These are phyloP conservation scores for Saturnispora silvae DNA, from an alignment of 805 yeast species.

Conservation along the genomic window DNA sequence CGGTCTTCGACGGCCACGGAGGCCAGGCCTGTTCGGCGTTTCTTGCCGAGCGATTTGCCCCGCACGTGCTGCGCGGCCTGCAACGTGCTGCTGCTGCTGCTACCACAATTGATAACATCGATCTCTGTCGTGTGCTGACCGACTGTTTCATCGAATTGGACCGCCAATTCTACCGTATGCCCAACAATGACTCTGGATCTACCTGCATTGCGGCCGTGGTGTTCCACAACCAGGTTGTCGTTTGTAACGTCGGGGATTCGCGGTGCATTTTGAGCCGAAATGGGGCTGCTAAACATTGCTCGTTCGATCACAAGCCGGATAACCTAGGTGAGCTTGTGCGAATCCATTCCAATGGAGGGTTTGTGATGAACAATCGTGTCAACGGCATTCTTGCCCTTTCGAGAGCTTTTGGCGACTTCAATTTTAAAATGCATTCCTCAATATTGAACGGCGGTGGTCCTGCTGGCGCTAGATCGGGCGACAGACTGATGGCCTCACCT, in stretches of 20 bases:
- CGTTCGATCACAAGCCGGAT: slow-evolving; percentile 57
- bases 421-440: slow-evolving; percentile 31
- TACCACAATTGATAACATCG: slow-evolving; percentile 14
- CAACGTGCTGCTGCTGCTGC: neutral
- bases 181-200: slow-evolving; percentile 38
- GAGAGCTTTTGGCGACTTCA: slow-evolving; percentile 60
- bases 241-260: slow-evolving; percentile 71
- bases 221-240: slow-evolving; percentile 35
- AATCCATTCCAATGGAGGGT: slow-evolving; percentile 49
- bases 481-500: slow-evolving; percentile 38
- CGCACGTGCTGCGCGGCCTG: slow-evolving; percentile 10
- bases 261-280: slow-evolving; percentile 46
- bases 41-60: slow-evolving; percentile 33
- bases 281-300: slow-evolving; percentile 48
- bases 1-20: slow-evolving; percentile 80
- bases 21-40: slow-evolving; percentile 52
- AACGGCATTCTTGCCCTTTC: slow-evolving; percentile 49
- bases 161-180: slow-evolving; percentile 28
- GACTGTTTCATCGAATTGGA: slow-evolving; percentile 38
- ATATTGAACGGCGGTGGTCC: neutral
- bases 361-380: slow-evolving; percentile 49
- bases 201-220: slow-evolving; percentile 40
- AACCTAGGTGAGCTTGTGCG: slow-evolving; percentile 49
- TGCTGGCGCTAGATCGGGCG: too few relatives aligned
- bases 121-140: slow-evolving; percentile 27